Percentiles rank a stretch among this genome's conserved stretches.
Evolutionary conservation across 495 filamentous ascomycete genomes (phyloP).

Genomic region (Podospora anserina): DNA sequence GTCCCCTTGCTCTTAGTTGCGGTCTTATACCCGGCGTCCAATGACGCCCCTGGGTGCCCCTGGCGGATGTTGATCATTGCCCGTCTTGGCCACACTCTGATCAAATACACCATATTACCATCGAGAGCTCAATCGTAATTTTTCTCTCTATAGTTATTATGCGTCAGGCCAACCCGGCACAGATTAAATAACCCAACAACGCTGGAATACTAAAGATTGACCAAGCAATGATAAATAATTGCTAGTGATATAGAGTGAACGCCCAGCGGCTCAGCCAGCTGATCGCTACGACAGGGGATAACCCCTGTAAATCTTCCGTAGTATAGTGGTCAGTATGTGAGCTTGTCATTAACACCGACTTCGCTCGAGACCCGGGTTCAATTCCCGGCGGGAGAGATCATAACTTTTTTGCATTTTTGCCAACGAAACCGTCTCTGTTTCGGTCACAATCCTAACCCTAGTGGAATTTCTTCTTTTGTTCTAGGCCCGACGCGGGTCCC

Average conservation of each 20-base stretch:
- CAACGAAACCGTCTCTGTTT: not conserved
- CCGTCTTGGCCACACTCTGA: not conserved
- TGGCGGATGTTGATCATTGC: not conserved
- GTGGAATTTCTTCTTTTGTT: not conserved
- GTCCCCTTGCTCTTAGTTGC: not conserved
- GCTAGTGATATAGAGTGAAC: too few species aligned
- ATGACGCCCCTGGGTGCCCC: not conserved
- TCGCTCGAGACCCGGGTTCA: conserved; percentile 34
- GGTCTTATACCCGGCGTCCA: not conserved
- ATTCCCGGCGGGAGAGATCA: conserved; percentile 33
- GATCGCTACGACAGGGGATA: conserved; percentile 23
- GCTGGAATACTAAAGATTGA: too few species aligned
- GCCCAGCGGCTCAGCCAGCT: conserved; percentile 7
- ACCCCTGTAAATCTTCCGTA: conserved; percentile 31
- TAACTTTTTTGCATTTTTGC: conserved; percentile 9
- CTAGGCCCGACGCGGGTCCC: not conserved
- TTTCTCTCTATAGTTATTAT: too few species aligned
- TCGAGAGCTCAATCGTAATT: not conserved
- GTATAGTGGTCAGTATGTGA: conserved; percentile 36
- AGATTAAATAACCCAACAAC: too few species aligned
- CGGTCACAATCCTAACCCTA: too few species aligned
- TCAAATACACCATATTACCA: not conserved
- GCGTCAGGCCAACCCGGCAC: too few species aligned
- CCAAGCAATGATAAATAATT: too few species aligned
- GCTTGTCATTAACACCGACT: conserved; percentile 25